Percentiles rank a stretch among this genome's conserved stretches.
Evolutionary conservation across 768 basidiomycete species (phyloP).

Genomic region (Coprinellus aureogranulatus): DNA sequence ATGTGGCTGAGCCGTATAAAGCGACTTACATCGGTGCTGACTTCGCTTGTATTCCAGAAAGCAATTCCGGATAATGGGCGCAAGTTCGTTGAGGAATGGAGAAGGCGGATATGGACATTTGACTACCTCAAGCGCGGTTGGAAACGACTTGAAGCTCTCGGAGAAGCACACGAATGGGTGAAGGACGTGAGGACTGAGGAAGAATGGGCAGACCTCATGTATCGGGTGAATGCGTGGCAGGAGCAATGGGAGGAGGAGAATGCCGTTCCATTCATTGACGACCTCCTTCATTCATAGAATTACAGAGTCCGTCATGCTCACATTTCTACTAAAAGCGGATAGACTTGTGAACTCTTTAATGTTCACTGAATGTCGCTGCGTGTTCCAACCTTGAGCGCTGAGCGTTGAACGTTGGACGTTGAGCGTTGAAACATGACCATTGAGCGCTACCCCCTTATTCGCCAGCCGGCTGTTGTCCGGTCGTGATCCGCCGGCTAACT

Average conservation of each 20-base stretch:
- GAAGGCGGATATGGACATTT: constrained; percentile 33
- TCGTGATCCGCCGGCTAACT: background rate
- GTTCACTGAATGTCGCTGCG: too few relatives aligned
- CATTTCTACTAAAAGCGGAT: too few relatives aligned
- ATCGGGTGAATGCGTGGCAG: constrained; percentile 47
- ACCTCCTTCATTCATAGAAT: constrained; percentile 16
- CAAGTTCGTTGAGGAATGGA: constrained; percentile 51
- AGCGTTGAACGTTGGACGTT: too few relatives aligned
- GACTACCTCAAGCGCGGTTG: constrained; percentile 40
- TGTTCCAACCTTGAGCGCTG: too few relatives aligned
- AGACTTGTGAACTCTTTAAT: too few relatives aligned
- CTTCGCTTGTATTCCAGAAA: too few relatives aligned
- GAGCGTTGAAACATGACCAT: too few relatives aligned
- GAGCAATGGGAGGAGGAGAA: constrained; percentile 48
- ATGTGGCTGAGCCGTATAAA: too few relatives aligned
- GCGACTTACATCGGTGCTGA: too few relatives aligned
- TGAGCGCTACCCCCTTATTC: too few relatives aligned
- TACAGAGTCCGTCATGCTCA: background rate
- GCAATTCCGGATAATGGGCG: constrained; percentile 40
- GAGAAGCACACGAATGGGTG: constrained; percentile 41
- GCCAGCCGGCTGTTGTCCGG: background rate
- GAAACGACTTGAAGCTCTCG: constrained; percentile 43
- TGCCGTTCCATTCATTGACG: constrained; percentile 18
- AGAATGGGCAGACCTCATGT: constrained; percentile 51
- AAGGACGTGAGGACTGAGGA: constrained; percentile 48